These are phyloP conservation scores for Alnus glutinosa DNA, from an alignment of 306 rosid genomes.

Conservation along the genomic window DNA sequence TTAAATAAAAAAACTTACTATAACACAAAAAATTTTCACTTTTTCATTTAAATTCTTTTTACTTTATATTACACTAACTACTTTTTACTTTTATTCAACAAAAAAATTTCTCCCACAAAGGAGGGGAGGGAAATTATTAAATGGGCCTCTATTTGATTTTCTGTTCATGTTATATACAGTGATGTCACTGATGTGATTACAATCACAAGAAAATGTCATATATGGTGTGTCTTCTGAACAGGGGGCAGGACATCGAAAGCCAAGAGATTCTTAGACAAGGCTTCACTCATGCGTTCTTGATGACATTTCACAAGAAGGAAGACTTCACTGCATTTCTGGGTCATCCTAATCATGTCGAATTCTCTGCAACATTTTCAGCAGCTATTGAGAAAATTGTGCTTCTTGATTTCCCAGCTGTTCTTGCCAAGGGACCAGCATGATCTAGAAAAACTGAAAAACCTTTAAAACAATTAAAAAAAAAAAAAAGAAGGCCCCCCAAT, in stretches of 20 bases:
- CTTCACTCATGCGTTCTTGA: conserved; percentile 79
- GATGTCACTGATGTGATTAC: background rate
- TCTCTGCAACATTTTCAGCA: conserved; percentile 69
- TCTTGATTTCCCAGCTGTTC: conserved; percentile 75
- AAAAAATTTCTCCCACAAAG: too few relatives aligned
- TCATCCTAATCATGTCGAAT: conserved; percentile 78
- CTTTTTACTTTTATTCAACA: too few relatives aligned
- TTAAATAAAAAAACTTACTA: too few relatives aligned
- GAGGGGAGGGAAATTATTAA: too few relatives aligned
- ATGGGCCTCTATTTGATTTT: background rate
- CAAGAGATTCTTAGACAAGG: conserved; percentile 78
- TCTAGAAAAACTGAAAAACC: conserved; percentile 8
- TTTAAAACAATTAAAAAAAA: conserved; percentile 7
- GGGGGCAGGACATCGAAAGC: conserved; percentile 88
- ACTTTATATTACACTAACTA: too few relatives aligned
- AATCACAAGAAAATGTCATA: background rate
- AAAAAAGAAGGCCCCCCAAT: background rate
- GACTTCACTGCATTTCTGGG: conserved; percentile 61
- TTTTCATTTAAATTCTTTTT: too few relatives aligned
- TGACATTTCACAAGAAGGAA: conserved; percentile 81
- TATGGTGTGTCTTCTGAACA: conserved; percentile 25
- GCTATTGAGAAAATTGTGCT: conserved; percentile 85
- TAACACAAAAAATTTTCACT: too few relatives aligned
- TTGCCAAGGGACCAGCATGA: conserved; percentile 54
- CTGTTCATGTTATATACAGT: background rate